phyloP scores from a whole-genome alignment of 202 grass and related monocot species.

The Setaria viridis region DNA sequence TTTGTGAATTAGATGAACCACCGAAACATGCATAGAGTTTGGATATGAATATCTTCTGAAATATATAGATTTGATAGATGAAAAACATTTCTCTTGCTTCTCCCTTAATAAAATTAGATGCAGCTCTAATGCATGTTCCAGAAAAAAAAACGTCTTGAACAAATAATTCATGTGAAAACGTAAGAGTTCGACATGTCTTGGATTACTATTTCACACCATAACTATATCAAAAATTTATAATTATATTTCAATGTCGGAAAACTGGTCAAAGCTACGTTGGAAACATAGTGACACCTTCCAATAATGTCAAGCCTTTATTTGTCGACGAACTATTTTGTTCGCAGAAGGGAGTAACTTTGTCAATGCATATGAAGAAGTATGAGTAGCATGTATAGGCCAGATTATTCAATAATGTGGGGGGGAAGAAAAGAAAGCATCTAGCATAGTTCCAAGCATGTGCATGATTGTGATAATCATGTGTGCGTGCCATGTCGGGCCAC shows the following conservation, averaged over 20 bases:
- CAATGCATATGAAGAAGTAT: not conserved
- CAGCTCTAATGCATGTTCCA: too few species aligned
- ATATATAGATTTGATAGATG: not conserved
- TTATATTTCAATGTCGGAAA: not conserved
- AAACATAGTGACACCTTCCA: not conserved
- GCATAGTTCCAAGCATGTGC: constrained; percentile 7
- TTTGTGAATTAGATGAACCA: not conserved
- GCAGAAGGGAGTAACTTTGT: not conserved
- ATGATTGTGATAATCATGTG: constrained; percentile 13
- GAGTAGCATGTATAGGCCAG: not conserved
- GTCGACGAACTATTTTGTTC: not conserved
- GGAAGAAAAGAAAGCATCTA: not conserved
- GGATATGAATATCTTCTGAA: not conserved
- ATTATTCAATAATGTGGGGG: not conserved
- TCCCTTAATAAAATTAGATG: not conserved
- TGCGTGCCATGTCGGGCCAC: constrained; percentile 39
- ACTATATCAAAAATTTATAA: not conserved
- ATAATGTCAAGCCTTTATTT: not conserved
- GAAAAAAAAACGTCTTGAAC: too few species aligned
- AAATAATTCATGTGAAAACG: too few species aligned
- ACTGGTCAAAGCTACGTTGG: too few species aligned
- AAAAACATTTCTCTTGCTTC: not conserved
- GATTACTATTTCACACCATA: not conserved
- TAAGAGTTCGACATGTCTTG: not conserved
- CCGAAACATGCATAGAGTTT: not conserved